phyloP scores from a whole-genome alignment of 2,329 filamentous ascomycete species.

The Botryosphaeria dothidea region DNA sequence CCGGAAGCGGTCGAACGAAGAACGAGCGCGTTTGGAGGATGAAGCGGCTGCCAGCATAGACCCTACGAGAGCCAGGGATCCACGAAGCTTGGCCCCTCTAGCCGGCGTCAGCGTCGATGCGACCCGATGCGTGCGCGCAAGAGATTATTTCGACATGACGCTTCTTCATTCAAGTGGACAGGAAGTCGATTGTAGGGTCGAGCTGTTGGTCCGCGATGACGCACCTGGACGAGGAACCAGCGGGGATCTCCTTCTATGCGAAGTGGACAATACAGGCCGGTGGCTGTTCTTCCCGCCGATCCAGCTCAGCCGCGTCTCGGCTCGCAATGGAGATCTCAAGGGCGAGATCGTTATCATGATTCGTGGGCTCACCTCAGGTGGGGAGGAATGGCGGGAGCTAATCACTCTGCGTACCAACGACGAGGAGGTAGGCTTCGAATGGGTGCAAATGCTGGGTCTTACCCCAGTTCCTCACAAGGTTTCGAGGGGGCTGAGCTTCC shows the following conservation, averaged over 20 bases:
- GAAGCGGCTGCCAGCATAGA: slow-evolving; percentile 86
- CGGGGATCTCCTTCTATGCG: slow-evolving; percentile 89
- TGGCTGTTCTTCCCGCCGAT: slow-evolving; percentile 94
- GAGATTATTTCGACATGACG: slow-evolving; percentile 86
- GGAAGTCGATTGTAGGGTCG: slow-evolving; percentile 82
- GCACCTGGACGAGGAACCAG: slow-evolving; percentile 63
- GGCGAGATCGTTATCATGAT: slow-evolving; percentile 85
- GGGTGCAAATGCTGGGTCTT: slow-evolving; percentile 81
- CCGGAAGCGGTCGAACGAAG: slow-evolving; percentile 71
- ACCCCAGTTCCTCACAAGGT: slow-evolving; percentile 62
- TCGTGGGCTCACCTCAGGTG: slow-evolving; percentile 64
- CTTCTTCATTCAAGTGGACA: slow-evolving; percentile 88
- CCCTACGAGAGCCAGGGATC: slow-evolving; percentile 74
- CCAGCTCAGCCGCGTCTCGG: slow-evolving; percentile 71
- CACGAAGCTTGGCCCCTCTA: slow-evolving; percentile 72
- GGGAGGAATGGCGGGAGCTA: slow-evolving; percentile 78
- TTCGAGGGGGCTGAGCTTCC: slow-evolving; percentile 54
- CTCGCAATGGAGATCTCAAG: slow-evolving; percentile 70
- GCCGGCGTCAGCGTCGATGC: slow-evolving; percentile 71
- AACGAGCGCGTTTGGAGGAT: slow-evolving; percentile 74
- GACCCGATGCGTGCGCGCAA: slow-evolving; percentile 79
- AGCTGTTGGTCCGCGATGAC: slow-evolving; percentile 83
- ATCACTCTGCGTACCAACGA: slow-evolving; percentile 75
- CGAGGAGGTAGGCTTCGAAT: slow-evolving; percentile 77
- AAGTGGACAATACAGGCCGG: slow-evolving; percentile 73